Evolutionary conservation across 108 stramenopile genomes (phyloP), one percentile per base, ranked within the genome.

Genomic region (Parmales sp.): DNA sequence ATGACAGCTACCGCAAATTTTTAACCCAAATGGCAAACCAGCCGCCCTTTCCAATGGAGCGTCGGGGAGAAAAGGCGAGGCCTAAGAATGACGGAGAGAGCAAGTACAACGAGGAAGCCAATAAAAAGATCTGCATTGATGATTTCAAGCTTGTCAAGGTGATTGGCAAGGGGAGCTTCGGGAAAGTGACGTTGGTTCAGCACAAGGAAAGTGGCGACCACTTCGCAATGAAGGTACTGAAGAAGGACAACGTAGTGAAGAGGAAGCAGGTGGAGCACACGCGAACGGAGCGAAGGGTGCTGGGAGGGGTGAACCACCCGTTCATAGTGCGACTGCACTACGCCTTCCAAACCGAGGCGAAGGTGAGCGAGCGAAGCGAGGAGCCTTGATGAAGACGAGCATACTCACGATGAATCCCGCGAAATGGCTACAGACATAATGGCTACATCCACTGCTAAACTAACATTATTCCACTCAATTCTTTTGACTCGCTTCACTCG

Each of bases 171-270:
- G 64, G 64, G 19, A 28, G 25, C 25, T 64, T 64, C 37, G 64
- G 64, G 7, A 64, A 64, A 39, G 74, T 75, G 34, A 45, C 66
- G n/a, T 39, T 75, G 18, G 69, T 70, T 13, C n/a, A 48, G 18
- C 45, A 75, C 37, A 38, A 25, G 1, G 64, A 41, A 39, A 68
- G 45, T 6, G 72, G 75, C 13, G 70, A 66, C 43, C 64, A 80
- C 11, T 83, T 76, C 67, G 84, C 84, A 29, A 85, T 85, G 82
- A 85, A 85, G 74, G 77, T 84, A 22, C 73, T 85, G 6, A 78
- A 75, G 39, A 85, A 85, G 65, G 67, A 48, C 39, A 73, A 80
- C 48, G 69, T 85, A 2, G 63, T 82, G 26, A 45, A 77, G 36
- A 74, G 83, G 20, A 36, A 76, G 8, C 85, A 86, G 71, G 78